phyloP scores from a whole-genome alignment of 2,329 filamentous ascomycete genomes.

The Cladosporium halotolerans region DNA sequence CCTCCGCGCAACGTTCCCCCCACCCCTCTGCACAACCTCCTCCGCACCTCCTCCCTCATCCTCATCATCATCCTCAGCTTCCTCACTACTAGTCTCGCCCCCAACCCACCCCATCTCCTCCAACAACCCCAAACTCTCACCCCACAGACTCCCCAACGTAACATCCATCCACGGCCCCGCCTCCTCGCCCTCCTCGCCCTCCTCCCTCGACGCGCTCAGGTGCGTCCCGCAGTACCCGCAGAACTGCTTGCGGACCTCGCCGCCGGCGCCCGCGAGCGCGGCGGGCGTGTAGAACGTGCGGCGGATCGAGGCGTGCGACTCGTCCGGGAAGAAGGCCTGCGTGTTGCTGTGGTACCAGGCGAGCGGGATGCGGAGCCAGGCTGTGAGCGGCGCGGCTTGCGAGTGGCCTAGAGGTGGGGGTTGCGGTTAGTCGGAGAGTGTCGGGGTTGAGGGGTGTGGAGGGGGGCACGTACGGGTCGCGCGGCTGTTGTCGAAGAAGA shows the following conservation, averaged over 20 bases:
- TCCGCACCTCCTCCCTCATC: constrained; percentile 20
- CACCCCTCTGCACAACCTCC: constrained; percentile 17
- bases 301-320: constrained; percentile 46
- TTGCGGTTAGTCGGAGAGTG: neutral
- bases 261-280: constrained; percentile 48
- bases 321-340: constrained; percentile 70
- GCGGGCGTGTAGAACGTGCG: constrained; percentile 38
- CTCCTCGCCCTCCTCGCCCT: constrained; percentile 24
- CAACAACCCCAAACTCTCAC: constrained; percentile 64
- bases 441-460: neutral
- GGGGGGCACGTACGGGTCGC: constrained; percentile 59
- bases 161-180: constrained; percentile 64
- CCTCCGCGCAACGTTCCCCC: neutral
- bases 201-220: constrained; percentile 64
- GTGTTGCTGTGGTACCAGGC: constrained; percentile 73
- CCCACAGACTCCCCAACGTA: constrained; percentile 68
- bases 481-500: constrained; percentile 68
- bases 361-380: constrained; percentile 77
- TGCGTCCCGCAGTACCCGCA: constrained; percentile 90
- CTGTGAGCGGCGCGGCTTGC: constrained; percentile 66
- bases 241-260: constrained; percentile 64
- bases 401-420: constrained; percentile 45
- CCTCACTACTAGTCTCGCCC: constrained; percentile 17
- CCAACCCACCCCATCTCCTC: constrained; percentile 66
- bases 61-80: constrained; percentile 25